Evolutionary conservation across 1,284 basidiomycete species (phyloP).

Genomic region (Trametes polyzona): DNA sequence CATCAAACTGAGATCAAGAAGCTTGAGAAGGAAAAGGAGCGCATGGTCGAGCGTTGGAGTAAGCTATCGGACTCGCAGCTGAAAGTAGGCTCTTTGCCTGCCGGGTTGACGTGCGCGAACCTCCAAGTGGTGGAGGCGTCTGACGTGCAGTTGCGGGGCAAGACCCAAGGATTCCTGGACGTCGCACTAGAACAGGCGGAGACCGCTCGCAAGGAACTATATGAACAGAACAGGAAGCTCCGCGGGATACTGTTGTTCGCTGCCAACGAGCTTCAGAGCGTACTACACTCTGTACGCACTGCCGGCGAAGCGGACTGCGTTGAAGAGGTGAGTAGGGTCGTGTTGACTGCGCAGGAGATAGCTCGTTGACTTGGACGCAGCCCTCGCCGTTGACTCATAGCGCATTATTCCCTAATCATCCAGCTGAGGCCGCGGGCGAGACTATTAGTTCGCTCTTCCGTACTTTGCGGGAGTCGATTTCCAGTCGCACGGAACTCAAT

Average conservation of each 20-base stretch:
- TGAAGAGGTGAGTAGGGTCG: slow-evolving; percentile 46
- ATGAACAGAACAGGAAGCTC: slow-evolving; percentile 73
- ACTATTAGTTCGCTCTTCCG: slow-evolving; percentile 53
- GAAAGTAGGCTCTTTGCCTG: slow-evolving; percentile 47
- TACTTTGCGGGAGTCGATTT: slow-evolving; percentile 43
- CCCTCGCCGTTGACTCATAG: slow-evolving; percentile 50
- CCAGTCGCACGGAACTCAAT: neutral
- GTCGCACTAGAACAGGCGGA: slow-evolving; percentile 77
- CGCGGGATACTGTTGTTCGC: slow-evolving; percentile 69
- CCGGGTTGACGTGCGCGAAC: slow-evolving; percentile 63
- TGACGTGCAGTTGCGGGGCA: slow-evolving; percentile 46
- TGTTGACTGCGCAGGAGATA: neutral
- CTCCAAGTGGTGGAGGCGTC: slow-evolving; percentile 51
- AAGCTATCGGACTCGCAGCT: slow-evolving; percentile 72
- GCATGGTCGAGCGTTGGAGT: slow-evolving; percentile 76
- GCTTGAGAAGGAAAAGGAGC: slow-evolving; percentile 81
- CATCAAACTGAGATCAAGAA: slow-evolving; percentile 80
- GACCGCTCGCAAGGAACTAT: slow-evolving; percentile 62
- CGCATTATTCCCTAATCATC: slow-evolving; percentile 61
- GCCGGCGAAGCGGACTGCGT: slow-evolving; percentile 38
- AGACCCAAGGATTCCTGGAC: slow-evolving; percentile 65
- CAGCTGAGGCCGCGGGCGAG: slow-evolving; percentile 51
- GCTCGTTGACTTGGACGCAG: slow-evolving; percentile 35
- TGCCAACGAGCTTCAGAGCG: slow-evolving; percentile 69
- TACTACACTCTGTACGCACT: slow-evolving; percentile 48